Evolutionary conservation across 2,329 filamentous ascomycete genomes (phyloP), one percentile per base, ranked within the genome.

Genomic region (Xylariaceae sp.): DNA sequence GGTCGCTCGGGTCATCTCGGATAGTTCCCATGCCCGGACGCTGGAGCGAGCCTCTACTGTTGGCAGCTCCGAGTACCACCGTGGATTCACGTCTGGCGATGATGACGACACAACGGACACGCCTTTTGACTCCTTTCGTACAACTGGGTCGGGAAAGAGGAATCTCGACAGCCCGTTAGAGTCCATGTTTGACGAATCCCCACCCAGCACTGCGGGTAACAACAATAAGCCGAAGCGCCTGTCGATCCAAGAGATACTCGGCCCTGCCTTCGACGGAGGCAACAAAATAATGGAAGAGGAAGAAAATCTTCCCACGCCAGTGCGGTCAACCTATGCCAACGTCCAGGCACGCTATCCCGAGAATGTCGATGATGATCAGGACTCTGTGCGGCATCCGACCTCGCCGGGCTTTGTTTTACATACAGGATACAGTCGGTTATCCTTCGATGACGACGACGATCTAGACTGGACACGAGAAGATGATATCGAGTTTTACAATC

Each of bases 101-200:
- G 83, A 87, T 35, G 80, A 86, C 48, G 83, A 87, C 48, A 79
- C 77, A 59, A 87, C 82, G 55, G 83, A 89, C 48, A 84, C 77
- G 13, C 68, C 83, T 36, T 88, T 78, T 57, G 84, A 89, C 61
- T 88, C 83, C 19, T 60, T 87, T 45, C 78, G 81, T 33, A 88
- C 83, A 12, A 68, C 73, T 39, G 79, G 73, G 24, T 86, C 82
- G 8, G 71, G 73, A 40, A 68, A 73, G 34, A 75, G 78, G 39
- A 74, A 76, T 21, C 70, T 77, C 29, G 77, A 85, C 52, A 82
- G 80, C 18, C 81, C 83, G 12, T 64, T 88, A 31, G 83, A 88
- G 51, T 84, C 77, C 16, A 83, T 88, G 66, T 89, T 88, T 56
- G 83, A 89, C 58, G 83, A 89, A 47, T 85, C 82, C 11, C 81